A percentile compares a stretch with the other conserved stretches of the same genome.
phyloP scores from a whole-genome alignment of 106 monocot genomes.

The Platanthera guangdongensis region DNA sequence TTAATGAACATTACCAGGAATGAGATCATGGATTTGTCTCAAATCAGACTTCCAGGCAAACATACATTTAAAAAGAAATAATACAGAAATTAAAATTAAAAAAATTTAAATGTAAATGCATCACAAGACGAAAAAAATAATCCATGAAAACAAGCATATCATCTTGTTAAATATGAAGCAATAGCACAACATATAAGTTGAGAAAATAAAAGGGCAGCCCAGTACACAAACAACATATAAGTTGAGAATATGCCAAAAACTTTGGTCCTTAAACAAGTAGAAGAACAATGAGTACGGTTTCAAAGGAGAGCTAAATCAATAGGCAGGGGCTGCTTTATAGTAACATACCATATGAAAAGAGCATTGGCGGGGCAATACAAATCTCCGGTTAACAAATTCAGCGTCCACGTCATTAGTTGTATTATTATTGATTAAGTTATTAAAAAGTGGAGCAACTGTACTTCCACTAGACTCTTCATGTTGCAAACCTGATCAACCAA shows the following conservation, averaged over 20 bases:
- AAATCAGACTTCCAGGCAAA: conserved; percentile 72
- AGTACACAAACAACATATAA: not conserved
- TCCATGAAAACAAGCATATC: not conserved
- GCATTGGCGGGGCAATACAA: conserved; percentile 59
- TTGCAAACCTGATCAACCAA: conserved; percentile 22
- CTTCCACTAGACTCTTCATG: conserved; percentile 4
- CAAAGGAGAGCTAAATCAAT: not conserved
- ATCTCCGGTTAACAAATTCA: conserved; percentile 46
- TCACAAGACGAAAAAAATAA: not conserved
- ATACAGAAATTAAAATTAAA: not conserved
- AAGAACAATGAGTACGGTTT: not conserved
- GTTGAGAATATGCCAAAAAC: not conserved
- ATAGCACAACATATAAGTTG: not conserved
- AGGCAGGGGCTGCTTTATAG: not conserved
- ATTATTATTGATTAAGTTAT: conserved; percentile 44
- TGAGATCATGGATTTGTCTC: conserved; percentile 58
- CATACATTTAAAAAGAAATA: not conserved
- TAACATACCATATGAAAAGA: conserved; percentile 67
- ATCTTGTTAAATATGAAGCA: not conserved
- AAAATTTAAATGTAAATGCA: not conserved
- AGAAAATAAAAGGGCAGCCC: too few species aligned
- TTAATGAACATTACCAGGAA: conserved; percentile 60
- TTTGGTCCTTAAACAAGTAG: not conserved
- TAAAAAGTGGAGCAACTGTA: conserved; percentile 36
- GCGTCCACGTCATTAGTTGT: conserved; percentile 45